Evolutionary conservation across 495 filamentous ascomycete genomes (phyloP).

Genomic region (Xylaria cubensis): DNA sequence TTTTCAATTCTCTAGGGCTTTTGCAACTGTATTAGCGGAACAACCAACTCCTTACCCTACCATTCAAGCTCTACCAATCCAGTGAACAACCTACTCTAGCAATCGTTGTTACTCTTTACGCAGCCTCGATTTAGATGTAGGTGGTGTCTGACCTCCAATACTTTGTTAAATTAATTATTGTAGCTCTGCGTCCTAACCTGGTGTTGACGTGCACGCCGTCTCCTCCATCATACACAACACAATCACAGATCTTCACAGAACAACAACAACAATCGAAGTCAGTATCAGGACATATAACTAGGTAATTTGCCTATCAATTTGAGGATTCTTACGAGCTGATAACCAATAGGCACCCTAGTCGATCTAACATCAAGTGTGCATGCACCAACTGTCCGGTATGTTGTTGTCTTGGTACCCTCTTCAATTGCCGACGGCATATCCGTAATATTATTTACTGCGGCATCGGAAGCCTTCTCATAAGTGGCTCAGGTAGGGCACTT

Average conservation of each 20-base stretch:
- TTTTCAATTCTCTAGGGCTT: not conserved
- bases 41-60: not conserved
- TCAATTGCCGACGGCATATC: not conserved
- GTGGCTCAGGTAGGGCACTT: not conserved
- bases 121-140: not conserved
- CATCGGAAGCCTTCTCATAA: too few relatives aligned
- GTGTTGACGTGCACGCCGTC: not conserved
- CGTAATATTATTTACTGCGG: not conserved
- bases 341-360: not conserved
- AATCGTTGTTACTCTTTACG: not conserved
- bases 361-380: not conserved
- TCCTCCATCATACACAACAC: not conserved
- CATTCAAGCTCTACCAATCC: not conserved
- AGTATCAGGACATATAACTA: not conserved
- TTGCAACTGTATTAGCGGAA: not conserved
- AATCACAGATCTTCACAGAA: not conserved
- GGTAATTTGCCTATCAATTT: not conserved
- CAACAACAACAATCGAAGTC: not conserved
- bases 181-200: not conserved
- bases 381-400: not conserved
- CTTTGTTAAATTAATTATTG: not conserved
- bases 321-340: not conserved
- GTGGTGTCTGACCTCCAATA: not conserved
- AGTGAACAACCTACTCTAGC: not conserved
- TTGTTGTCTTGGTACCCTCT: not conserved